Evolutionary conservation across 2,329 filamentous ascomycete genomes (phyloP).

Genomic region (Metarhizium brunneum): DNA sequence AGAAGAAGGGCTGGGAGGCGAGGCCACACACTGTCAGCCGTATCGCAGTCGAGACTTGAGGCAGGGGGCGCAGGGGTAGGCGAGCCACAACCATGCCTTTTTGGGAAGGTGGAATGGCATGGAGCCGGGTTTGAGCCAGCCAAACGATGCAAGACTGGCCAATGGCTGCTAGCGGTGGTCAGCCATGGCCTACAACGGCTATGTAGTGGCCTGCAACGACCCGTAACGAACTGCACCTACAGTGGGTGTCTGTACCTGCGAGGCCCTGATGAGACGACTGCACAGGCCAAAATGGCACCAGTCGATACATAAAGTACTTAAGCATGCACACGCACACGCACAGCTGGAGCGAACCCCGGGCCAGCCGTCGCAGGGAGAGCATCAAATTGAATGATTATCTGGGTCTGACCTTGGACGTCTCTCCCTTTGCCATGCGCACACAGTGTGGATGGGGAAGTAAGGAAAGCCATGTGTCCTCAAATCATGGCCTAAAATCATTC

Average conservation of each 20-base stretch:
- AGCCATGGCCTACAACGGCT: not conserved
- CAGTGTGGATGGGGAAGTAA: too few species aligned
- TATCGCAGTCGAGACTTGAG: not conserved
- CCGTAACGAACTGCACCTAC: too few species aligned
- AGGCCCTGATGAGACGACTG: not conserved
- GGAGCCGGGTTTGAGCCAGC: not conserved
- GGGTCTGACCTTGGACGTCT: too few species aligned
- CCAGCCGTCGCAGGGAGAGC: not conserved
- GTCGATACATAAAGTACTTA: too few species aligned
- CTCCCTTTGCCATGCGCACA: too few species aligned
- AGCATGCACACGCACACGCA: not conserved
- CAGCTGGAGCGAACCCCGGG: not conserved
- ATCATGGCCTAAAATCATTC: too few species aligned
- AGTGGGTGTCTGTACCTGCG: too few species aligned
- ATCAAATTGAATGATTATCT: too few species aligned
- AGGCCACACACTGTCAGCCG: not conserved
- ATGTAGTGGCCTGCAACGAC: too few species aligned
- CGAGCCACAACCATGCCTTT: not conserved
- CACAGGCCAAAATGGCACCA: not conserved
- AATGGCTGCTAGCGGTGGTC: not conserved
- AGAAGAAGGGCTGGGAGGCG: not conserved
- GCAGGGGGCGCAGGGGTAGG: not conserved
- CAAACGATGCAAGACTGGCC: not conserved
- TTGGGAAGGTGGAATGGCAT: not conserved
- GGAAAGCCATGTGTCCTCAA: too few species aligned